These are phyloP conservation scores for Saccharomycopsis fibuligera DNA, from an alignment of 805 yeast species.

Conservation along the genomic window DNA sequence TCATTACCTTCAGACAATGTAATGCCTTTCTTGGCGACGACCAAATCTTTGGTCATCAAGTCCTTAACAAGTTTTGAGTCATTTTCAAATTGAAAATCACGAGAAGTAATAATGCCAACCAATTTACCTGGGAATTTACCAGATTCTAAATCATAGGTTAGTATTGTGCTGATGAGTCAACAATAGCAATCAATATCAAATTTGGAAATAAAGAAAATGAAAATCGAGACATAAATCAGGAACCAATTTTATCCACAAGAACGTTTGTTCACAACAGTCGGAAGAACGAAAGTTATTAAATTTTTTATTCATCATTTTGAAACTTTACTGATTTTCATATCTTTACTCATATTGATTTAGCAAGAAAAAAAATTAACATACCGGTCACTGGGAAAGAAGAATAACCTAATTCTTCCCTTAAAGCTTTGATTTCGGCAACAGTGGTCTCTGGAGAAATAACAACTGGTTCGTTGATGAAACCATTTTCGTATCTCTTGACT, in stretches of 20 bases:
- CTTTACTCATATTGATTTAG: conserved; percentile 1
- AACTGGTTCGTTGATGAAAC: conserved; percentile 91
- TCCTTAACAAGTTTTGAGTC: conserved; percentile 54
- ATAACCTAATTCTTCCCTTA: conserved; percentile 75
- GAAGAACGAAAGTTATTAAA: conserved; percentile 98
- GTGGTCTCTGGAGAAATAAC: conserved; percentile 72
- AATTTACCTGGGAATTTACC: conserved; percentile 87
- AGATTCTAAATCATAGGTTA: conserved; percentile 46
- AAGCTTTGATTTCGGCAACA: conserved; percentile 70
- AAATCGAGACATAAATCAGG: not conserved
- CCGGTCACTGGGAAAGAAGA: conserved; percentile 99
- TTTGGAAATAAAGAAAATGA: not conserved
- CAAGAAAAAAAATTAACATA: conserved; percentile 44
- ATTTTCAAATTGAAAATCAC: conserved; percentile 94
- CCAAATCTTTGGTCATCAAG: conserved; percentile 84
- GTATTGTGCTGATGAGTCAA: conserved; percentile 18
- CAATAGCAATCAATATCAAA: too few relatives aligned
- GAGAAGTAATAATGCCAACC: conserved; percentile 91
- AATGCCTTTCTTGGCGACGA: conserved; percentile 80
- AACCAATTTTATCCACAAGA: conserved; percentile 71
- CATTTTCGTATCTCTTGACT: conserved; percentile 96
- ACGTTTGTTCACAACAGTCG: conserved; percentile 88
- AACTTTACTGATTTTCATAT: not conserved
- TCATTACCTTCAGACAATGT: conserved; percentile 82
- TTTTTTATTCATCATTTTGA: conserved; percentile 47